Percentiles rank a stretch among this genome's conserved stretches.
phyloP scores from a whole-genome alignment of 1,284 basidiomycete genomes.

The Sphagnurus paluster region DNA sequence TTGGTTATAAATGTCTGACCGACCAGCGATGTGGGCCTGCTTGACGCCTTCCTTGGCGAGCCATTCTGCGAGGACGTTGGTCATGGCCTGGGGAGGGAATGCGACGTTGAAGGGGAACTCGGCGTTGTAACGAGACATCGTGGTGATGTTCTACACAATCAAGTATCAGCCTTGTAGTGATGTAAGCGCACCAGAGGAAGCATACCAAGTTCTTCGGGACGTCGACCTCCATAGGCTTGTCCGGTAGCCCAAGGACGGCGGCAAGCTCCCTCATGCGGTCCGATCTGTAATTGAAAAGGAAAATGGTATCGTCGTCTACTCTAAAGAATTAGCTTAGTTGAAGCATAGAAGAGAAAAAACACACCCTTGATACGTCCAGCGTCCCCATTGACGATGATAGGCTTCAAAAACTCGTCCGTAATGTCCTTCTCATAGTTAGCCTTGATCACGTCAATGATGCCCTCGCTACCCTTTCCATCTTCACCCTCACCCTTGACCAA shows the following conservation, averaged over 20 bases:
- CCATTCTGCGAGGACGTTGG: constrained; percentile 91
- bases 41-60: constrained; percentile 74
- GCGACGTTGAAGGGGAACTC: constrained; percentile 87
- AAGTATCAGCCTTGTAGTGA: neutral
- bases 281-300: constrained; percentile 95
- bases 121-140: constrained; percentile 91
- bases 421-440: constrained; percentile 79
- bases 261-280: constrained; percentile 91
- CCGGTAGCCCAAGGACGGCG: constrained; percentile 75
- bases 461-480: constrained; percentile 41
- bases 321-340: neutral
- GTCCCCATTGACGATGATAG: constrained; percentile 82
- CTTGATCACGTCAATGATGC: constrained; percentile 56
- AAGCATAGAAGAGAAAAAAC: constrained; percentile 6
- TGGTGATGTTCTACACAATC: constrained; percentile 75
- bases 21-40: constrained; percentile 85
- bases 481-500: constrained; percentile 78
- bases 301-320: constrained; percentile 73
- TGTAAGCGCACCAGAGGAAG: neutral
- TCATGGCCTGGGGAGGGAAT: constrained; percentile 89
- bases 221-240: constrained; percentile 80
- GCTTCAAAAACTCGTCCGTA: constrained; percentile 93
- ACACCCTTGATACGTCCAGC: constrained; percentile 80
- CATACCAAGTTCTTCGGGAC: constrained; percentile 82
- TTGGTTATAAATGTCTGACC: neutral